These are phyloP conservation scores for Achaetomium macrosporum DNA, from an alignment of 2,329 filamentous ascomycete genomes.

Conservation along the genomic window DNA sequence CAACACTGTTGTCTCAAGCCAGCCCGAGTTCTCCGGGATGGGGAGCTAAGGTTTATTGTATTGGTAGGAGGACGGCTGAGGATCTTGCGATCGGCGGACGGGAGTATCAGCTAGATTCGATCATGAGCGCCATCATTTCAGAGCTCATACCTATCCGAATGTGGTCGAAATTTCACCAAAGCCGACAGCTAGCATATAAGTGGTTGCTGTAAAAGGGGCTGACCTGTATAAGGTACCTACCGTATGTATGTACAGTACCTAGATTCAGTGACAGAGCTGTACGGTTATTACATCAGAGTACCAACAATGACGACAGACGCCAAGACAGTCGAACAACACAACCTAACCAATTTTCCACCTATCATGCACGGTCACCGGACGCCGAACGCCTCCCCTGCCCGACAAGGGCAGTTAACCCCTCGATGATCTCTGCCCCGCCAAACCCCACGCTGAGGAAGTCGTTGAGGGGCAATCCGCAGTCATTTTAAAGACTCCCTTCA, in stretches of 20 bases:
- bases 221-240: too few relatives aligned
- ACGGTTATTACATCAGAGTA: not conserved
- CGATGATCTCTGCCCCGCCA: slow-evolving; percentile 1
- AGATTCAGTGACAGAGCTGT: too few relatives aligned
- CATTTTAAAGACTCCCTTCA: too few relatives aligned
- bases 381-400: not conserved
- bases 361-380: not conserved
- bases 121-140: not conserved
- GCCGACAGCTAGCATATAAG: too few relatives aligned
- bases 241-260: too few relatives aligned
- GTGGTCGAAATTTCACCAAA: too few relatives aligned
- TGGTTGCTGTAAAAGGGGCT: too few relatives aligned
- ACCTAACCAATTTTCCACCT: slow-evolving; percentile 12
- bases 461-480: too few relatives aligned
- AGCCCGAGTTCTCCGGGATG: not conserved
- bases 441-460: too few relatives aligned
- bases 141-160: too few relatives aligned
- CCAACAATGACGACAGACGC: not conserved
- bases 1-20: not conserved
- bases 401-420: not conserved
- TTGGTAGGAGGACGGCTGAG: not conserved
- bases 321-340: not conserved
- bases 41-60: slow-evolving; percentile 7
- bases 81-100: not conserved
- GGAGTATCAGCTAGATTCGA: not conserved